Evolutionary conservation across 2,329 filamentous ascomycete genomes (phyloP).

Genomic region (Ascochyta viciae-villosae): DNA sequence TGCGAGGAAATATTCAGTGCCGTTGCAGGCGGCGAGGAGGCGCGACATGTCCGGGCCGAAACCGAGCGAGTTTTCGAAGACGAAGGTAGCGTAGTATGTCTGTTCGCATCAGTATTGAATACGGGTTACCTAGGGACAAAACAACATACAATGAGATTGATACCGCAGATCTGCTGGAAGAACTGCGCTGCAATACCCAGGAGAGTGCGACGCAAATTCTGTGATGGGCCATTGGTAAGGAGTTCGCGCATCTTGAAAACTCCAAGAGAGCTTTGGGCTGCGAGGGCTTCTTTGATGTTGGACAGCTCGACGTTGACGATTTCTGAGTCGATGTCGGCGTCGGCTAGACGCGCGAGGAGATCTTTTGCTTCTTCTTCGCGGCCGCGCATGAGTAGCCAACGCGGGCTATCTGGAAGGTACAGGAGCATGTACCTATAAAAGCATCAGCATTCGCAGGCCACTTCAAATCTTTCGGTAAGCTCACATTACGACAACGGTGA

Average conservation of each 20-base stretch:
- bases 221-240: constrained; percentile 42
- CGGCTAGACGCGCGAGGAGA: constrained; percentile 45
- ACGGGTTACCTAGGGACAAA: too few species aligned
- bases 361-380: constrained; percentile 51
- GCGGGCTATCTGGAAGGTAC: constrained; percentile 50
- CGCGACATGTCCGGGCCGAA: constrained; percentile 42
- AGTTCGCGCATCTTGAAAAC: constrained; percentile 60
- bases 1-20: constrained; percentile 51
- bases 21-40: constrained; percentile 49
- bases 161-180: constrained; percentile 53
- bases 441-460: background rate
- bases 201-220: constrained; percentile 53
- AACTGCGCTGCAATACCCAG: constrained; percentile 54
- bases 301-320: constrained; percentile 43
- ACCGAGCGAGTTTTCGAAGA: constrained; percentile 52
- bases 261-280: constrained; percentile 50
- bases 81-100: constrained; percentile 53
- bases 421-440: constrained; percentile 52
- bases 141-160: constrained; percentile 41
- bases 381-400: constrained; percentile 62
- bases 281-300: constrained; percentile 45
- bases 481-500: constrained; percentile 58
- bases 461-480: too few species aligned
- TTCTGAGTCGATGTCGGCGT: constrained; percentile 47
- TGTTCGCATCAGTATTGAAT: background rate